These are phyloP conservation scores for Tetramitus jugosus DNA, from an alignment of 208 protist genomes.

Conservation along the genomic window DNA sequence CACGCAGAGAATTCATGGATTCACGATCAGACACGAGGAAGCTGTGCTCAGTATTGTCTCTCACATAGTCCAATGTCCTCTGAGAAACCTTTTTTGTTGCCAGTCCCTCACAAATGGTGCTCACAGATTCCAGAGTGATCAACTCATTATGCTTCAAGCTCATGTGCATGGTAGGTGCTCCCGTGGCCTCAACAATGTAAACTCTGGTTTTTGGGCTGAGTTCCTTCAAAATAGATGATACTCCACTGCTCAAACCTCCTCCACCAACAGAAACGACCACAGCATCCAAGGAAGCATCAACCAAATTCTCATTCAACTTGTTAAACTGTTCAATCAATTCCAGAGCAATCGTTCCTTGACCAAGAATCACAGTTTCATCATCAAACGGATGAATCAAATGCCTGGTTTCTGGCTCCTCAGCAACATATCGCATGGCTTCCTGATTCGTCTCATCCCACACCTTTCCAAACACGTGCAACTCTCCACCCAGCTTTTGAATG, in stretches of 20 bases:
- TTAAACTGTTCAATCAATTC: neutral
- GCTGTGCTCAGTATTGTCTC: no score
- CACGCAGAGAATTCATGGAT: no score
- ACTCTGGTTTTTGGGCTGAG: neutral
- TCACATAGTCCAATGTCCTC: no score
- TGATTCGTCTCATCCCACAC: neutral
- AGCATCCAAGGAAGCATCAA: neutral
- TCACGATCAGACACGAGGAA: no score
- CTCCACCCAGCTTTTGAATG: neutral
- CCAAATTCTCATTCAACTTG: neutral
- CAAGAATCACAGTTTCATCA: neutral
- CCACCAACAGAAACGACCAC: conserved; percentile 18
- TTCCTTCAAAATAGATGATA: conserved; percentile 20
- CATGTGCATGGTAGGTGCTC: neutral
- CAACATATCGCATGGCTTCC: neutral
- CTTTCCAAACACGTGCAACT: neutral
- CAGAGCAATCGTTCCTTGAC: neutral
- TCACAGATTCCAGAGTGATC: no score
- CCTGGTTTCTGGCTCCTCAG: neutral
- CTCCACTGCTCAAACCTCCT: conserved; percentile 22
- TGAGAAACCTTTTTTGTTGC: no score
- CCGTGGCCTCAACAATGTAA: neutral
- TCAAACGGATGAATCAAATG: neutral
- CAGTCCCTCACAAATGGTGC: no score
- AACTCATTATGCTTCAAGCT: conserved; percentile 1